phyloP scores from a whole-genome alignment of 2,329 filamentous ascomycete species.

The Diaporthe ilicicola region DNA sequence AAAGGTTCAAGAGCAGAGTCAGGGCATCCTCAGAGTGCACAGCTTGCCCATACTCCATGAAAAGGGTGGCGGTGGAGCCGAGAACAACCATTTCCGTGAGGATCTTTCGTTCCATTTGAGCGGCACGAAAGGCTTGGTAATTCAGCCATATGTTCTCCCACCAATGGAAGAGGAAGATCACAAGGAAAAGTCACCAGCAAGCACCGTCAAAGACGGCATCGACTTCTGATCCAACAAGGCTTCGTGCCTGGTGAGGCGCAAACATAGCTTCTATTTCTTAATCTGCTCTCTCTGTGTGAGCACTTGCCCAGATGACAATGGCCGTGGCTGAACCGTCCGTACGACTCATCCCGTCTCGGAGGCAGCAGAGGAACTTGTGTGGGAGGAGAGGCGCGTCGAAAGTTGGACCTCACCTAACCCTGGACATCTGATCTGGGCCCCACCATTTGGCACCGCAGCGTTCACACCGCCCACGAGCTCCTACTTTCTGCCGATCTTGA shows the following conservation, averaged over 20 bases:
- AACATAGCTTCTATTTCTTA: no score
- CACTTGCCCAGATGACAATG: no score
- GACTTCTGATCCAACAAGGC: slow-evolving; percentile 67
- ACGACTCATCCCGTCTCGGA: no score
- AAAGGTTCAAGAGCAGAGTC: slow-evolving; percentile 73
- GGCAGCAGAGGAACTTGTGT: no score
- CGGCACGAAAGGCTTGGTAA: slow-evolving; percentile 78
- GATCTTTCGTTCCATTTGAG: slow-evolving; percentile 93
- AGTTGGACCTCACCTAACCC: not conserved
- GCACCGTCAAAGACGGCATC: slow-evolving; percentile 72
- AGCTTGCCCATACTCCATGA: slow-evolving; percentile 87
- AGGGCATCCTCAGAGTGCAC: slow-evolving; percentile 87
- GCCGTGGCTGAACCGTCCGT: no score
- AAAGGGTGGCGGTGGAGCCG: slow-evolving; percentile 80
- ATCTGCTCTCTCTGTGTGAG: no score
- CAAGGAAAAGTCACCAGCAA: slow-evolving; percentile 51
- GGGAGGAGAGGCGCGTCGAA: no score
- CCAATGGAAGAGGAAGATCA: slow-evolving; percentile 78
- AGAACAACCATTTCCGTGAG: slow-evolving; percentile 74
- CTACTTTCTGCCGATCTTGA: slow-evolving; percentile 22
- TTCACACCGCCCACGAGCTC: slow-evolving; percentile 19
- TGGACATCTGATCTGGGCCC: not conserved
- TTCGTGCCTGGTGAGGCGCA: no score
- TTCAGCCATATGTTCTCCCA: slow-evolving; percentile 89
- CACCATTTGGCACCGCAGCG: not conserved